A percentile compares a stretch with the other conserved stretches of the same genome.
phyloP scores from a whole-genome alignment of 2,329 filamentous ascomycete genomes.

The Cercospora zeae-maydis region DNA sequence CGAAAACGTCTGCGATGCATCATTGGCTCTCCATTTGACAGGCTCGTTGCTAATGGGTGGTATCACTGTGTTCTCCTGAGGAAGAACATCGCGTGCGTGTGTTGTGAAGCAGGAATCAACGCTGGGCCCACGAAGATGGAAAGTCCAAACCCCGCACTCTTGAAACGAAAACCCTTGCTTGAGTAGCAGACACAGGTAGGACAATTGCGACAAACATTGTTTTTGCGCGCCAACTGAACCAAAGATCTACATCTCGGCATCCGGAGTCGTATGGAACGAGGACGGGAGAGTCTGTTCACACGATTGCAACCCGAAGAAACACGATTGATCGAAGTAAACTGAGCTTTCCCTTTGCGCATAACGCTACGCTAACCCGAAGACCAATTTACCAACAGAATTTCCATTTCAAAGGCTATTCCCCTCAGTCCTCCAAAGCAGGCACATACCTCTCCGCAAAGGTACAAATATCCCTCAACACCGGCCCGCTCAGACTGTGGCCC shows the following conservation, averaged over 20 bases:
- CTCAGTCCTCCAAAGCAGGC: conserved; percentile 37
- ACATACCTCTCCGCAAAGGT: conserved; percentile 42
- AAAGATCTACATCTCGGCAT: background rate
- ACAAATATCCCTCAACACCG: conserved; percentile 48
- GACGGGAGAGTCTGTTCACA: background rate
- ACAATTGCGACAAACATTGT: background rate
- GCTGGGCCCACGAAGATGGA: background rate
- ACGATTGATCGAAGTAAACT: background rate
- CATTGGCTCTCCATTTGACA: background rate
- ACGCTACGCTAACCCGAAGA: background rate
- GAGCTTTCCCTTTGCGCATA: background rate
- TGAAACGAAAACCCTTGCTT: background rate
- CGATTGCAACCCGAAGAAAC: background rate
- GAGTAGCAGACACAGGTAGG: background rate
- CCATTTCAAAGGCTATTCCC: background rate
- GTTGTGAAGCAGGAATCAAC: background rate
- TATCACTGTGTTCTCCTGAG: background rate
- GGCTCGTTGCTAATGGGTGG: background rate
- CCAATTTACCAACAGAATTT: background rate
- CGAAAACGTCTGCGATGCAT: background rate
- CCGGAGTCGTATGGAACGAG: no score
- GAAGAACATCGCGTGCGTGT: background rate
- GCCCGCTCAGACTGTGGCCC: conserved; percentile 44
- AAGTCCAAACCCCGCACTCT: background rate
- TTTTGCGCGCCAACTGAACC: background rate